A percentile compares a stretch with the other conserved stretches of the same genome.
Conservation (phyloP, 805 yeast species). For the Saccharomyces kudriavzevii region DNA sequence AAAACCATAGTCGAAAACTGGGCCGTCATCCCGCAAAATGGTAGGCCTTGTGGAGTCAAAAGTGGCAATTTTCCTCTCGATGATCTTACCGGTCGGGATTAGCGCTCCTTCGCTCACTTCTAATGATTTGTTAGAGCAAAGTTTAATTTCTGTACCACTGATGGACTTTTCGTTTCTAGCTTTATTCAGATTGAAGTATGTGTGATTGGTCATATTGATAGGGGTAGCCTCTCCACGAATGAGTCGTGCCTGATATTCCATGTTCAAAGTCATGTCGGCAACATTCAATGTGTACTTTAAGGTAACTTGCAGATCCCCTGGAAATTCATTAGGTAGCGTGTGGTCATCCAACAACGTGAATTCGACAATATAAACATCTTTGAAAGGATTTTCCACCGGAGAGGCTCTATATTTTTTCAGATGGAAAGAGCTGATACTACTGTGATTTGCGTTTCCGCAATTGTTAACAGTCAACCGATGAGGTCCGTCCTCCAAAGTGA, state of each 20-base stretch:
- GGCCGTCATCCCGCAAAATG: slow-evolving; percentile 25
- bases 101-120: slow-evolving; percentile 34
- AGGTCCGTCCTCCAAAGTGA: slow-evolving; percentile 34
- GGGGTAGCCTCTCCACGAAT: slow-evolving; percentile 36
- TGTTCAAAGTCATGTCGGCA: slow-evolving; percentile 30
- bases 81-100: slow-evolving; percentile 42
- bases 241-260: slow-evolving; percentile 38
- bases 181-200: slow-evolving; percentile 47
- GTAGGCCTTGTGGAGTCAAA: slow-evolving; percentile 22
- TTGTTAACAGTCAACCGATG: slow-evolving; percentile 40
- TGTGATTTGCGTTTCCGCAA: slow-evolving; percentile 40
- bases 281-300: slow-evolving; percentile 40
- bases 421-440: slow-evolving; percentile 47
- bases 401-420: slow-evolving; percentile 48
- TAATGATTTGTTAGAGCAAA: slow-evolving; percentile 35
- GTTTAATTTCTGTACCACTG: slow-evolving; percentile 33
- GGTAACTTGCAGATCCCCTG: slow-evolving; percentile 43
- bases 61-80: slow-evolving; percentile 19
- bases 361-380: slow-evolving; percentile 27
- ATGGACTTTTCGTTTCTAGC: slow-evolving; percentile 22
- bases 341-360: slow-evolving; percentile 39
- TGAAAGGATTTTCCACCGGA: slow-evolving; percentile 30
- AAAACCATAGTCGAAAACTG: slow-evolving; percentile 41
- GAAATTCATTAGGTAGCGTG: slow-evolving; percentile 42
- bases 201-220: slow-evolving; percentile 54